phyloP scores from a whole-genome alignment of 495 filamentous ascomycete species.

The Massariosphaeria phaeospora region DNA sequence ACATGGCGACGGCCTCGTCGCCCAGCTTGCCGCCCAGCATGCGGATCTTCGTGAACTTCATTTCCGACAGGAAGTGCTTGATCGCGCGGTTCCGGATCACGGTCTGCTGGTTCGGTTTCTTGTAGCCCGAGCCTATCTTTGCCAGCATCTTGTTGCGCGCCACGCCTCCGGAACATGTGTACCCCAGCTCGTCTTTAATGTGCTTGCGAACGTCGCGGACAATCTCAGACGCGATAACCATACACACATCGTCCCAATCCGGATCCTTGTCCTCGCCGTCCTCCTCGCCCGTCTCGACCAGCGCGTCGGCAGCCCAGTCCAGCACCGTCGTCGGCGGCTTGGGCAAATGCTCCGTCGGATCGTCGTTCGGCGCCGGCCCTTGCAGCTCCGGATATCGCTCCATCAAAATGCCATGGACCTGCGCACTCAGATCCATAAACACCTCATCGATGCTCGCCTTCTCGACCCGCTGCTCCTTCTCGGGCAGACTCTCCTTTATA shows the following conservation, averaged over 20 bases:
- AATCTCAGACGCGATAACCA: slow-evolving; percentile 81
- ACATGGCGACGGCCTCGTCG: slow-evolving; percentile 69
- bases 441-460: slow-evolving; percentile 92
- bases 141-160: slow-evolving; percentile 91
- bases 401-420: slow-evolving; percentile 70
- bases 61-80: slow-evolving; percentile 70
- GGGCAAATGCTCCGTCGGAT: slow-evolving; percentile 66
- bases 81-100: slow-evolving; percentile 80
- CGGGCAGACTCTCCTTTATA: slow-evolving; percentile 69
- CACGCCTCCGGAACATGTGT: slow-evolving; percentile 87
- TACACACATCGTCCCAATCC: slow-evolving; percentile 94
- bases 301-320: slow-evolving; percentile 73
- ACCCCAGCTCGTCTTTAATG: slow-evolving; percentile 64
- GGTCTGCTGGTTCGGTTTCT: slow-evolving; percentile 92
- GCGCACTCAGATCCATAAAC: slow-evolving; percentile 82
- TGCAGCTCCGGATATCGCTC: slow-evolving; percentile 72
- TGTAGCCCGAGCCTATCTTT: slow-evolving; percentile 83
- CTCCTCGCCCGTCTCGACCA: slow-evolving; percentile 68
- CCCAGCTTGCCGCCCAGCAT: slow-evolving; percentile 96
- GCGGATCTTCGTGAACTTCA: slow-evolving; percentile 95
- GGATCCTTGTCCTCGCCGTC: slow-evolving; percentile 75
- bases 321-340: slow-evolving; percentile 68
- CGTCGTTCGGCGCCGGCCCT: slow-evolving; percentile 59
- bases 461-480: slow-evolving; percentile 67
- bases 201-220: slow-evolving; percentile 65